phyloP scores from a whole-genome alignment of 2,329 filamentous ascomycete genomes.

The Cladosporium sp. region DNA sequence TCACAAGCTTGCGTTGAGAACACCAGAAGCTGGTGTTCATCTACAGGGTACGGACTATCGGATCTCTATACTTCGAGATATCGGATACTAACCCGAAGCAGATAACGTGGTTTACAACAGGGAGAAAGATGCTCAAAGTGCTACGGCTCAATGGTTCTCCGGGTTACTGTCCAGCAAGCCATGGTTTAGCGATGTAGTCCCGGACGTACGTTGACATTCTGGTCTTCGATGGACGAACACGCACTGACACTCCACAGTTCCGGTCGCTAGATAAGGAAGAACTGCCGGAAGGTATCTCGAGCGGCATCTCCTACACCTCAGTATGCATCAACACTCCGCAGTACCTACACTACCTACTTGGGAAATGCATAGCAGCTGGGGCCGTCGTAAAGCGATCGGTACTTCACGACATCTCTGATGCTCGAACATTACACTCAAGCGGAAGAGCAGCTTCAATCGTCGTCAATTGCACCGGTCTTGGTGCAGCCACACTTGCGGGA shows the following conservation, averaged over 20 bases:
- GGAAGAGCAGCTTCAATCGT: constrained; percentile 60
- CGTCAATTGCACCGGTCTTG: constrained; percentile 78
- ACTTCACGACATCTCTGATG: constrained; percentile 69
- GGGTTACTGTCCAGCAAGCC: constrained; percentile 43
- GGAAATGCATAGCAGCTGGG: constrained; percentile 70
- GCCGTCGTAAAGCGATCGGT: constrained; percentile 65
- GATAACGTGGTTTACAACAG: neutral
- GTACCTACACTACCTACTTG: constrained; percentile 78
- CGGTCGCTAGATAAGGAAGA: constrained; percentile 33
- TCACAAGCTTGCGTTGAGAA: constrained; percentile 21
- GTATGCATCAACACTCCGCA: constrained; percentile 83
- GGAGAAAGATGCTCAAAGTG: constrained; percentile 38
- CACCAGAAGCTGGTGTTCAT: constrained; percentile 26
- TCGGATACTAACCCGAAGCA: neutral
- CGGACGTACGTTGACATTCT: constrained; percentile 52
- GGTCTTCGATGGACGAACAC: neutral
- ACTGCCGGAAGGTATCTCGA: constrained; percentile 63
- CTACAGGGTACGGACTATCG: neutral
- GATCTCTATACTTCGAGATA: neutral
- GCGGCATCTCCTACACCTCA: constrained; percentile 70
- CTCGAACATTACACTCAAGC: constrained; percentile 45
- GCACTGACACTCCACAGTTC: neutral
- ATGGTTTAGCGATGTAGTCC: constrained; percentile 68
- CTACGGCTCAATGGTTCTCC: neutral
- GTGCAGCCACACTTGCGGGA: constrained; percentile 70